Percentiles rank a stretch among this genome's conserved stretches.
Conservation (phyloP, 2,329 filamentous ascomycete species). For the Fusarium multiceps region DNA sequence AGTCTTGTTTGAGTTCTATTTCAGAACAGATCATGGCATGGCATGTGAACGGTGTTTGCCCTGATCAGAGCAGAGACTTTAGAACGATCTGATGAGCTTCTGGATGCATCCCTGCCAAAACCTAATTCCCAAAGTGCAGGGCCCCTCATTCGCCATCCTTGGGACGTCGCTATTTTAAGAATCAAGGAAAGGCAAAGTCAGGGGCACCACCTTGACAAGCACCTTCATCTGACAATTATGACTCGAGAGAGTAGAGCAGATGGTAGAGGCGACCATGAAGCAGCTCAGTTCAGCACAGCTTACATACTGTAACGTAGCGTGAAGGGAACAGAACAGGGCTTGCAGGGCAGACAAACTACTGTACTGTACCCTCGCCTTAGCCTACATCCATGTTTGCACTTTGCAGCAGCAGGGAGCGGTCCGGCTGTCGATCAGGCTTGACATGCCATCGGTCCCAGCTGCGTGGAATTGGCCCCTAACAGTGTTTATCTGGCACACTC, state of each 20-base stretch:
- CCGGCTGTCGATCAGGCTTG: conserved; percentile 42
- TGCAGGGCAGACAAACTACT: conserved; percentile 8
- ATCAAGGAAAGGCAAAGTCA: conserved; percentile 45
- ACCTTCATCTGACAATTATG: conserved; percentile 17
- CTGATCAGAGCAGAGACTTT: conserved; percentile 3
- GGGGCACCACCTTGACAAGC: conserved; percentile 43
- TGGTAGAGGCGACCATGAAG: conserved; percentile 12
- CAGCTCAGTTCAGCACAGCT: neutral
- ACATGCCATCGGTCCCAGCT: conserved; percentile 7
- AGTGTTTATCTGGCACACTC: conserved; percentile 14
- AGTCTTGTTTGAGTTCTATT: conserved; percentile 12
- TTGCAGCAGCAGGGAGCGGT: conserved; percentile 41
- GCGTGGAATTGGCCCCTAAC: conserved; percentile 21
- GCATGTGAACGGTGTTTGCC: conserved; percentile 25
- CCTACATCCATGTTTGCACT: conserved; percentile 31
- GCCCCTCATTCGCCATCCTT: conserved; percentile 18
- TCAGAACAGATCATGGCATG: neutral
- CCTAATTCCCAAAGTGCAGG: conserved; percentile 14
- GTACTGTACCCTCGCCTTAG: neutral
- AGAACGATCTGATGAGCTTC: conserved; percentile 13
- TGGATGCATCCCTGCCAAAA: conserved; percentile 32
- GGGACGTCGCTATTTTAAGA: conserved; percentile 44
- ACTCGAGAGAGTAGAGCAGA: conserved; percentile 1
- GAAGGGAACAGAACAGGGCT: neutral
- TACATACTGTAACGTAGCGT: neutral